A percentile compares a stretch with the other conserved stretches of the same genome.
Conservation (phyloP, 495 filamentous ascomycete species). For the Polyplosphaeria fusca region DNA sequence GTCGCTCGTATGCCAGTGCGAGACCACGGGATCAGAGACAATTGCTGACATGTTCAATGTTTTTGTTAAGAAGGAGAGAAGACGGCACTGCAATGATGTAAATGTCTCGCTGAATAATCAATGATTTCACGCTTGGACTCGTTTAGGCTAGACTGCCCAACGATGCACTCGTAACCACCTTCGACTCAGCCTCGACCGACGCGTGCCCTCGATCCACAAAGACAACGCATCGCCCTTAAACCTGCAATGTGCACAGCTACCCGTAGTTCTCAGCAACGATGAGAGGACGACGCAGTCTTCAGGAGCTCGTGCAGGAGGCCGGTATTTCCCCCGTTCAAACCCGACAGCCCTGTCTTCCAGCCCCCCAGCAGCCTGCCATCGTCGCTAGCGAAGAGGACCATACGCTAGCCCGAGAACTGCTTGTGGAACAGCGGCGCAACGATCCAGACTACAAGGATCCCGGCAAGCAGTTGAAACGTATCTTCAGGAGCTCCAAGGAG, state of each 20-base stretch:
- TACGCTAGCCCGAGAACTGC: constrained; percentile 7
- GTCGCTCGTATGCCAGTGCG: no score
- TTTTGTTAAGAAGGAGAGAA: no score
- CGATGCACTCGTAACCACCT: no score
- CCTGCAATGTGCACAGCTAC: no score
- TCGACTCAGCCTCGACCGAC: constrained; percentile 19
- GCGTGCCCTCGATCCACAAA: no score
- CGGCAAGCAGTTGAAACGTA: constrained; percentile 23
- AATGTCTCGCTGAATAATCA: no score
- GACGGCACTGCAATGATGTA: no score
- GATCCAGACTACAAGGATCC: constrained; percentile 23
- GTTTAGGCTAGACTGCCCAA: no score
- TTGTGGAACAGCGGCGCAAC: constrained; percentile 16
- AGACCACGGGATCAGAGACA: no score
- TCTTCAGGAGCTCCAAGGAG: constrained; percentile 27
- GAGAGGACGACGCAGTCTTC: constrained; percentile 15
- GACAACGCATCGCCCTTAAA: no score
- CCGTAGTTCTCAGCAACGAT: constrained; percentile 13
- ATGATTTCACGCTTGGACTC: no score
- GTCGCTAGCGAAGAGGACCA: constrained; percentile 22
- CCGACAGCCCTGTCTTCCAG: constrained; percentile 26
- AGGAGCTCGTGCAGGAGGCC: constrained; percentile 16
- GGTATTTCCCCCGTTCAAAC: constrained; percentile 17
- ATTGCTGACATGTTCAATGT: no score
- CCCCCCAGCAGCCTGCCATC: constrained; percentile 17